Evolutionary conservation across 179 eudicot genomes (phyloP), one percentile per base, ranked within the genome.

Genomic region (Silene noctiflora): DNA sequence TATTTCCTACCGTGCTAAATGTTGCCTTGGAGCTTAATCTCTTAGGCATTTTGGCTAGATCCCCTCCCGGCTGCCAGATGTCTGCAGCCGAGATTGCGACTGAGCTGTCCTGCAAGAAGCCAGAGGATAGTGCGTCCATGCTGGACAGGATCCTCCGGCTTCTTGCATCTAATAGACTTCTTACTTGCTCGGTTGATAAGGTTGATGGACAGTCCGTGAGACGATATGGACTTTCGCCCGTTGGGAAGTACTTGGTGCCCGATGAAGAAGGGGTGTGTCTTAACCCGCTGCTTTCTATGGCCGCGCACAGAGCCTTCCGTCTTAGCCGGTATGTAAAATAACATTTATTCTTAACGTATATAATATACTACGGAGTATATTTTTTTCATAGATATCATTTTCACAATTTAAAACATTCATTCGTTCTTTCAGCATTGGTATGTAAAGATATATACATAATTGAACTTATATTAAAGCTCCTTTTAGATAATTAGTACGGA

Each of bases 141-240:
- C 13, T 65, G 69, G 69, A 65, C 44, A 27, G 44, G 9, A 29
- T 65, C 12, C 44, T 65, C 42, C 39, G 69, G 20, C 42, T 65
- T 17, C 69, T 65, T 27, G 69, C 69, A 11, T 65, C 69, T 3
- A 65, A 65, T 16, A 10, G 4, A 4, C 20, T 65, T 13, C 44
- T 65, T 3, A 65, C 69, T 16, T 65, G 69, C 4, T 65, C 69
- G 10, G 9, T 65, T 31, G 39, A 12, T 11, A 65, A 65, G 20
- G 69, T 65, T 29, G 69, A 65, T 9, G 69, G 69, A 4, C 69
- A 44, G 69, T 27, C 69, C 20, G 69, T 65, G 44, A 65, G 69
- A 65, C 44, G 69, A 3, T 65, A 65, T 7, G 69, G 69, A 33
- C 69, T 65, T 65, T 65, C 69, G 69, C 69, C 69, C 10, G 69